phyloP scores from a whole-genome alignment of 768 basidiomycete species.

The Leucogyrophana mollusca region DNA sequence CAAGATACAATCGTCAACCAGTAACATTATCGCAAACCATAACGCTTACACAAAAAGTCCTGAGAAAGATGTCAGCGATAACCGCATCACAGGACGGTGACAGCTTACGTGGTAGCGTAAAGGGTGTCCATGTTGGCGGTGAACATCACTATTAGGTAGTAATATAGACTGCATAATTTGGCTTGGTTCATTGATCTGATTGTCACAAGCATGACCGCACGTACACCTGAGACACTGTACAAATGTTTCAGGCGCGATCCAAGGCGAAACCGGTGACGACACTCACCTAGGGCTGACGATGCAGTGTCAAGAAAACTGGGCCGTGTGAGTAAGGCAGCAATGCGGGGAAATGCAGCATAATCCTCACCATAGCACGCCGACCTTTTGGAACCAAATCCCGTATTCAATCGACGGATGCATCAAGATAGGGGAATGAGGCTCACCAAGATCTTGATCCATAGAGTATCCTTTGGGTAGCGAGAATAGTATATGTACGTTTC shows the following conservation, averaged over 20 bases:
- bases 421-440: background rate
- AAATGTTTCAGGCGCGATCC: constrained; percentile 5
- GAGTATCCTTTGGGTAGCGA: constrained; percentile 19
- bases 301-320: constrained; percentile 22
- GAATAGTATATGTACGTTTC: constrained; percentile 30
- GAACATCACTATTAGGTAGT: constrained; percentile 25
- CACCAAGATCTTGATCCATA: constrained; percentile 20
- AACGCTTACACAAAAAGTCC: constrained; percentile 29
- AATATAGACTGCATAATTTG: constrained; percentile 20
- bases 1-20: background rate
- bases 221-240: constrained; percentile 26
- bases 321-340: background rate
- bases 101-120: constrained; percentile 25
- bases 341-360: background rate
- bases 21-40: background rate
- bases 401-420: background rate
- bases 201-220: background rate
- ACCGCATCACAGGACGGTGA: too few species aligned
- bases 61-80: constrained; percentile 10
- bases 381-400: constrained; percentile 10
- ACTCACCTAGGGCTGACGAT: constrained; percentile 23
- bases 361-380: constrained; percentile 18
- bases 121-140: constrained; percentile 20
- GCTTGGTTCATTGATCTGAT: background rate
- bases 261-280: background rate